phyloP scores from a whole-genome alignment of 2,329 filamentous ascomycete species.

The Talaromyces amestolkiae region DNA sequence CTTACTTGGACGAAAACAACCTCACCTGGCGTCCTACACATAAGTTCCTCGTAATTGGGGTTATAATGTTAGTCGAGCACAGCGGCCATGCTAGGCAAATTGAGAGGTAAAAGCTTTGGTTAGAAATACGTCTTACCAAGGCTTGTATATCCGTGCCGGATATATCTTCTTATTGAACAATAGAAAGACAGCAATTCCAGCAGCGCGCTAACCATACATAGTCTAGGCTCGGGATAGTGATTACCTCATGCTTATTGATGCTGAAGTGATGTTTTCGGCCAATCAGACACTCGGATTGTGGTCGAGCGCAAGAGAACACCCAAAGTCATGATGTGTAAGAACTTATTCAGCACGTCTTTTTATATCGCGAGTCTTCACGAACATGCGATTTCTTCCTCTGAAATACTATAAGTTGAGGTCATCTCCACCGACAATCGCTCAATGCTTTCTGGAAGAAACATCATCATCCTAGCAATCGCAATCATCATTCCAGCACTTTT shows the following conservation, averaged over 20 bases:
- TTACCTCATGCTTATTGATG: slow-evolving; percentile 19
- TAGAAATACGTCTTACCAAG: too few species aligned
- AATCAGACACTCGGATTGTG: slow-evolving; percentile 1
- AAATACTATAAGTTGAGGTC: not conserved
- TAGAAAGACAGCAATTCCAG: not conserved
- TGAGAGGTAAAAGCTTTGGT: too few species aligned
- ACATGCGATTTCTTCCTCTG: not conserved
- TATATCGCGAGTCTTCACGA: slow-evolving; percentile 12
- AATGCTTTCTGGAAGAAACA: slow-evolving; percentile 1
- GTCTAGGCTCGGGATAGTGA: not conserved
- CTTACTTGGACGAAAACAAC: too few species aligned
- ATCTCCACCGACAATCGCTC: not conserved
- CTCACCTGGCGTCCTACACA: too few species aligned
- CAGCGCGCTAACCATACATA: not conserved
- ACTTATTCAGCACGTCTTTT: not conserved
- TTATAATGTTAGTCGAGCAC: too few species aligned
- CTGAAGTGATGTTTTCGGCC: not conserved
- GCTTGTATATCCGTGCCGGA: not conserved
- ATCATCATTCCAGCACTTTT: slow-evolving; percentile 9
- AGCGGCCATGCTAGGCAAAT: too few species aligned
- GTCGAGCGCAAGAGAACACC: too few species aligned
- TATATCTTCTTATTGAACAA: not conserved
- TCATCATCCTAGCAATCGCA: slow-evolving; percentile 12
- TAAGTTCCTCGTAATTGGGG: too few species aligned
- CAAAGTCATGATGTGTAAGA: slow-evolving; percentile 3